Evolutionary conservation across 2,329 filamentous ascomycete species (phyloP).

Genomic region (Rugonectria rugulosa): DNA sequence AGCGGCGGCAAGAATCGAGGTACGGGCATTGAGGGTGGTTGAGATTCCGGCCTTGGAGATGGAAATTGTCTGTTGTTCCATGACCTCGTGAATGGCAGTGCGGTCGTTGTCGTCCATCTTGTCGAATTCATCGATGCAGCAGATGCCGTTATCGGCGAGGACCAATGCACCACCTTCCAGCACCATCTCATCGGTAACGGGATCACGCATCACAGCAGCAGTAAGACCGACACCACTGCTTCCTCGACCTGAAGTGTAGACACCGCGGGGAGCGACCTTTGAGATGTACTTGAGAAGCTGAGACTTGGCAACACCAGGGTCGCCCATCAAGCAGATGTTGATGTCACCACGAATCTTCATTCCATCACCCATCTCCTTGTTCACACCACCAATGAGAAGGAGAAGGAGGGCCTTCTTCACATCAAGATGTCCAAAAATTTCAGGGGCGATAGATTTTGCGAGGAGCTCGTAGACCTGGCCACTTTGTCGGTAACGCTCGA

Average conservation of each 20-base stretch:
- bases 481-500: slow-evolving; percentile 83
- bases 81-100: slow-evolving; percentile 86
- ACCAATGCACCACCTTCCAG: slow-evolving; percentile 82
- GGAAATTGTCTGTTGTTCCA: slow-evolving; percentile 88
- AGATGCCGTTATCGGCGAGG: slow-evolving; percentile 83
- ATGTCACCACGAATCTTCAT: slow-evolving; percentile 99
- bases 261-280: slow-evolving; percentile 93
- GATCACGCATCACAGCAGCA: slow-evolving; percentile 83
- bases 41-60: slow-evolving; percentile 79
- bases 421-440: slow-evolving; percentile 95
- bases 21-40: slow-evolving; percentile 89
- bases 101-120: slow-evolving; percentile 88
- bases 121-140: slow-evolving; percentile 88
- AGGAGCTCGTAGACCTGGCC: slow-evolving; percentile 96
- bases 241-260: slow-evolving; percentile 83
- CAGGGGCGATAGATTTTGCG: slow-evolving; percentile 93
- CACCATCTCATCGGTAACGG: slow-evolving; percentile 85
- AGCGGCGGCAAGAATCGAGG: slow-evolving; percentile 92
- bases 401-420: slow-evolving; percentile 98
- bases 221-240: slow-evolving; percentile 85
- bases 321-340: slow-evolving; percentile 98
- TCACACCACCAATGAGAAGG: slow-evolving; percentile 93
- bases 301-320: slow-evolving; percentile 99
- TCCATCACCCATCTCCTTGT: slow-evolving; percentile 95
- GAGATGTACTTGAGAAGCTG: slow-evolving; percentile 98